phyloP scores from a whole-genome alignment of 2,329 filamentous ascomycete species.

The Aspergillaceae sp. region DNA sequence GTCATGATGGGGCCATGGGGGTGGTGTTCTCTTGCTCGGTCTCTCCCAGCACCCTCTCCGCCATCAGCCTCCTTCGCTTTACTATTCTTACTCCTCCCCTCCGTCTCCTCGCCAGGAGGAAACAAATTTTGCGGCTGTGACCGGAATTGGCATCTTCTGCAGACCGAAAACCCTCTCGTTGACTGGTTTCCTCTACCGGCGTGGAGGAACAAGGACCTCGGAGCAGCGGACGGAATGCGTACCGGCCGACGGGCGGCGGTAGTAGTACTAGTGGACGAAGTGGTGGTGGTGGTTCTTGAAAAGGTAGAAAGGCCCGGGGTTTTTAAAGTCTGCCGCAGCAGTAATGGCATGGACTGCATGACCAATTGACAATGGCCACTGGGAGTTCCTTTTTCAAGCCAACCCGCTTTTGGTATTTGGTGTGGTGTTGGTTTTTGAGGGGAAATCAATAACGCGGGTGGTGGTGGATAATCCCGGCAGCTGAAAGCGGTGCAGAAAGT shows the following conservation, averaged over 20 bases:
- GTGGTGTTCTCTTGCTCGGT: background rate
- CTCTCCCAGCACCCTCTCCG: background rate
- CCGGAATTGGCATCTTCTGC: constrained; percentile 36
- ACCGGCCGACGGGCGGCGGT: constrained; percentile 12
- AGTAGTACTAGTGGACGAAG: constrained; percentile 15
- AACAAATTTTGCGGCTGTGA: constrained; percentile 16
- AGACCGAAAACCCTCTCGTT: constrained; percentile 30
- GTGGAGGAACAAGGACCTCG: constrained; percentile 11
- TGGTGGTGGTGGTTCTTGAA: constrained; percentile 10
- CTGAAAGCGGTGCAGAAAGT: background rate
- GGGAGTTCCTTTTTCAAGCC: constrained; percentile 4
- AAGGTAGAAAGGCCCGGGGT: constrained; percentile 14
- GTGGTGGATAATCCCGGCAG: background rate
- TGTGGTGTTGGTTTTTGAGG: constrained; percentile 6
- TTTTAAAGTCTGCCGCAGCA: constrained; percentile 31
- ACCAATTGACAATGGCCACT: constrained; percentile 17
- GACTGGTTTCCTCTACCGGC: constrained; percentile 8
- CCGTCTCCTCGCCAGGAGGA: constrained; percentile 15
- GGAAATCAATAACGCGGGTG: background rate
- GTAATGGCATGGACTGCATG: constrained; percentile 35
- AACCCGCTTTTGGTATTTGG: constrained; percentile 10
- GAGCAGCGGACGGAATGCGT: background rate
- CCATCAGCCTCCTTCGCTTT: constrained; percentile 7
- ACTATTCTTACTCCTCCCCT: constrained; percentile 8
- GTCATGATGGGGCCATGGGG: background rate